These are phyloP conservation scores for Umbilicus rupestris DNA, from an alignment of 164 flowering plant genomes.

Conservation along the genomic window DNA sequence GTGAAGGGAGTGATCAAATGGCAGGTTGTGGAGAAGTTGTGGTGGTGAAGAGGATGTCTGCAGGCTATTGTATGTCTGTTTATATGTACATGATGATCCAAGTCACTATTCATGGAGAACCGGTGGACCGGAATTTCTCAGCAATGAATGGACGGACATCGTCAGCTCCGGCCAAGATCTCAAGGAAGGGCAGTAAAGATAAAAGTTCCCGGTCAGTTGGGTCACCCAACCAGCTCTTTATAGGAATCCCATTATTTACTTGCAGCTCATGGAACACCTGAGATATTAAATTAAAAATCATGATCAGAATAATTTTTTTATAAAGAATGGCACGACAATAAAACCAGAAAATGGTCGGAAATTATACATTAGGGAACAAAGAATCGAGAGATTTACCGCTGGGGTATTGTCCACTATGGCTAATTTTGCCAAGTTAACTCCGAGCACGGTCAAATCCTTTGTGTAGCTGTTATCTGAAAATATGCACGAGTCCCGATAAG, in stretches of 20 bases:
- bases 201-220: conserved; percentile 31
- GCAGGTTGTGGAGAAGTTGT: no score
- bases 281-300: conserved; percentile 2
- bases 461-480: conserved; percentile 74
- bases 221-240: conserved; percentile 43
- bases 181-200: conserved; percentile 35
- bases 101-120: neutral
- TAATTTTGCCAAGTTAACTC: conserved; percentile 86
- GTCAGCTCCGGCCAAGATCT: conserved; percentile 24
- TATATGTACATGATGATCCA: neutral
- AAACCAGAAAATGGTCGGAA: neutral
- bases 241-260: conserved; percentile 35
- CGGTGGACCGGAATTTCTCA: conserved; percentile 11
- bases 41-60: neutral
- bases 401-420: conserved; percentile 89
- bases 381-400: conserved; percentile 47
- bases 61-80: neutral
- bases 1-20: no score
- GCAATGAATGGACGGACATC: conserved; percentile 25
- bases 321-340: neutral
- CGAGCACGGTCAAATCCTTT: conserved; percentile 88
- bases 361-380: neutral
- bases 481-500: conserved; percentile 91
- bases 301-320: neutral
- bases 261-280: conserved; percentile 28